phyloP scores from a whole-genome alignment of 129 eudicot species.

The Deinandra increscens region DNA sequence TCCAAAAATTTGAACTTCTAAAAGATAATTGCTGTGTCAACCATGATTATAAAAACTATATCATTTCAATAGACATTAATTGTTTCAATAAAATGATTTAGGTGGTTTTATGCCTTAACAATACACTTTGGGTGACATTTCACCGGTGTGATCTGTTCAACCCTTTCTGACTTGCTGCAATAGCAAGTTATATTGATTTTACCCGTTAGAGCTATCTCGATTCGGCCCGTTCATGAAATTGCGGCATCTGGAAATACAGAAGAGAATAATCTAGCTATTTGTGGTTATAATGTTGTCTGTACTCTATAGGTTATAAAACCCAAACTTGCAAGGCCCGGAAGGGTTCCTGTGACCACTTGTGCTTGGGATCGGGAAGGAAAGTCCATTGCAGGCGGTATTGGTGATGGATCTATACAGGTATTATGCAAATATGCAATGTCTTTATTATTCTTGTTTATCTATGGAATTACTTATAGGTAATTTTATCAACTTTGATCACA shows the following conservation, averaged over 20 bases:
- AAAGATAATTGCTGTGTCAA: neutral
- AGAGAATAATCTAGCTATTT: conserved; percentile 8
- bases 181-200: neutral
- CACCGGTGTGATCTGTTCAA: neutral
- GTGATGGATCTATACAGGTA: conserved; percentile 99
- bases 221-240: neutral
- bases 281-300: neutral
- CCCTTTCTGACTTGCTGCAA: neutral
- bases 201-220: neutral
- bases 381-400: conserved; percentile 87
- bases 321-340: conserved; percentile 87
- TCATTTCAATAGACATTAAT: neutral
- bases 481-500: neutral
- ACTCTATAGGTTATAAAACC: conserved; percentile 83
- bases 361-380: conserved; percentile 97
- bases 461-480: neutral
- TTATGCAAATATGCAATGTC: neutral
- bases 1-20: neutral
- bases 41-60: neutral
- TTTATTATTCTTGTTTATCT: conserved; percentile 4
- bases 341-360: conserved; percentile 95
- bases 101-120: neutral
- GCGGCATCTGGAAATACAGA: neutral
- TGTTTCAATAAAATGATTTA: neutral
- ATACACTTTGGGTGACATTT: neutral